These are phyloP conservation scores for Apiotrichum laibachii DNA, from an alignment of 1,284 basidiomycete species.

Conservation along the genomic window DNA sequence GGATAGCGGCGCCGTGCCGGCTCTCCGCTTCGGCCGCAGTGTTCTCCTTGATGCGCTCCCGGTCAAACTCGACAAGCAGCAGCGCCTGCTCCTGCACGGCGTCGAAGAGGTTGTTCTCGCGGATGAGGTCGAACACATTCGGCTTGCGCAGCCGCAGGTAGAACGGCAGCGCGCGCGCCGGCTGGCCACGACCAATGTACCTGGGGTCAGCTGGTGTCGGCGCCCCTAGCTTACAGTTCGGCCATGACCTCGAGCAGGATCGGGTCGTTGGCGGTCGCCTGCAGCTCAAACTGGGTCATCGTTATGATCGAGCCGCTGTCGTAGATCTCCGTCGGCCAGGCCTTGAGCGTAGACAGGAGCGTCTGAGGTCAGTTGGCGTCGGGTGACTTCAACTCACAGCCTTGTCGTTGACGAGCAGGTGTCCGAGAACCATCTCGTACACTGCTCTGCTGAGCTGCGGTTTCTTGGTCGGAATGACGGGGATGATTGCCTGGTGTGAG, in stretches of 20 bases:
- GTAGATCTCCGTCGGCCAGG: slow-evolving; percentile 91
- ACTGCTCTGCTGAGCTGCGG: slow-evolving; percentile 79
- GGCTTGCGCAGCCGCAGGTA: slow-evolving; percentile 80
- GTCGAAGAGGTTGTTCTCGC: slow-evolving; percentile 90
- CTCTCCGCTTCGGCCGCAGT: slow-evolving; percentile 22
- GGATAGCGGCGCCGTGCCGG: slow-evolving; percentile 66
- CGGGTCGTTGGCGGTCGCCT: slow-evolving; percentile 60
- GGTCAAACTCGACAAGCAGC: slow-evolving; percentile 89
- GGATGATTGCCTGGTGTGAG: slow-evolving; percentile 69
- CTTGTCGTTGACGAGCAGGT: slow-evolving; percentile 77
- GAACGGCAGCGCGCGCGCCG: slow-evolving; percentile 88
- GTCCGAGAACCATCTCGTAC: slow-evolving; percentile 91
- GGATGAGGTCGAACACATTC: slow-evolving; percentile 91
- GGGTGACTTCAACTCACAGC: slow-evolving; percentile 55
- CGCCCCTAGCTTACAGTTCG: slow-evolving; percentile 59
- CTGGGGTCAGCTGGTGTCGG: slow-evolving; percentile 49
- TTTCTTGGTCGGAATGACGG: slow-evolving; percentile 76
- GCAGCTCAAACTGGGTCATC: slow-evolving; percentile 78
- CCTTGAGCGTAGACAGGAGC: slow-evolving; percentile 71
- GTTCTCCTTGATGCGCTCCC: slow-evolving; percentile 65
- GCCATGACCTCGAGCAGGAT: slow-evolving; percentile 88
- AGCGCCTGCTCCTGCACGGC: slow-evolving; percentile 91
- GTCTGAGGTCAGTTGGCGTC: slow-evolving; percentile 54
- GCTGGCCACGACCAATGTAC: slow-evolving; percentile 82
- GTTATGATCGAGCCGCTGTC: slow-evolving; percentile 81